phyloP scores from a whole-genome alignment of 805 yeast species.

The Yamadazyma nakazawae region DNA sequence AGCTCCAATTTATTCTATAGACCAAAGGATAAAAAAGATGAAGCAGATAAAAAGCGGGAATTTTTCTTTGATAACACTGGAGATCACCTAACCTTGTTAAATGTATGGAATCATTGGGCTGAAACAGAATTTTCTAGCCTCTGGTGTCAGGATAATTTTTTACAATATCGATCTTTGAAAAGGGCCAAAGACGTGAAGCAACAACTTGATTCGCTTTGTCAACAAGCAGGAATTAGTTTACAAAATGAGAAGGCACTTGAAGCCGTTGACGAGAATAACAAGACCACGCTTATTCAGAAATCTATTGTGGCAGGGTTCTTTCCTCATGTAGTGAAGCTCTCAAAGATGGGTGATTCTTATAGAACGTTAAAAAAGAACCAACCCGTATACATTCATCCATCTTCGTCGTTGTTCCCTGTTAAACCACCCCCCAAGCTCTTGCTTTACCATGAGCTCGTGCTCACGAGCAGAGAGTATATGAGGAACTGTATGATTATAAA shows the following conservation, averaged over 20 bases:
- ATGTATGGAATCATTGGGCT: slow-evolving; percentile 75
- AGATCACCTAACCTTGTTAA: slow-evolving; percentile 75
- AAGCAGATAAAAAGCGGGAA: slow-evolving; percentile 62
- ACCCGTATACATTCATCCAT: slow-evolving; percentile 81
- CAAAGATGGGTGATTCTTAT: slow-evolving; percentile 65
- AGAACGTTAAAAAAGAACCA: slow-evolving; percentile 63
- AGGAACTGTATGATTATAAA: slow-evolving; percentile 71
- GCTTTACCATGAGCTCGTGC: slow-evolving; percentile 77
- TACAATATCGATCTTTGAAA: slow-evolving; percentile 70
- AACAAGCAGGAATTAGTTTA: slow-evolving; percentile 43
- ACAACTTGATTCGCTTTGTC: slow-evolving; percentile 64
- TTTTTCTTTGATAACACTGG: slow-evolving; percentile 58
- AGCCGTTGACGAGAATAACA: slow-evolving; percentile 9
- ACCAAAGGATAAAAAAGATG: slow-evolving; percentile 62
- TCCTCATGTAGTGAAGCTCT: slow-evolving; percentile 58
- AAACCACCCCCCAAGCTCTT: slow-evolving; percentile 75
- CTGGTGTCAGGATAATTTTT: slow-evolving; percentile 84
- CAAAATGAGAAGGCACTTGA: slow-evolving; percentile 25
- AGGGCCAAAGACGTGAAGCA: slow-evolving; percentile 68
- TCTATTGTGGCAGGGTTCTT: slow-evolving; percentile 68
- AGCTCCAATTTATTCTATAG: slow-evolving; percentile 66
- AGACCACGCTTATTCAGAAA: slow-evolving; percentile 40
- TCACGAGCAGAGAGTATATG: slow-evolving; percentile 88
- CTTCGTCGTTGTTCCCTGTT: slow-evolving; percentile 60
- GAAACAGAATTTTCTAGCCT: slow-evolving; percentile 60